Conservation (phyloP, 2,329 filamentous ascomycete species). For the Neobulgaria alba region DNA sequence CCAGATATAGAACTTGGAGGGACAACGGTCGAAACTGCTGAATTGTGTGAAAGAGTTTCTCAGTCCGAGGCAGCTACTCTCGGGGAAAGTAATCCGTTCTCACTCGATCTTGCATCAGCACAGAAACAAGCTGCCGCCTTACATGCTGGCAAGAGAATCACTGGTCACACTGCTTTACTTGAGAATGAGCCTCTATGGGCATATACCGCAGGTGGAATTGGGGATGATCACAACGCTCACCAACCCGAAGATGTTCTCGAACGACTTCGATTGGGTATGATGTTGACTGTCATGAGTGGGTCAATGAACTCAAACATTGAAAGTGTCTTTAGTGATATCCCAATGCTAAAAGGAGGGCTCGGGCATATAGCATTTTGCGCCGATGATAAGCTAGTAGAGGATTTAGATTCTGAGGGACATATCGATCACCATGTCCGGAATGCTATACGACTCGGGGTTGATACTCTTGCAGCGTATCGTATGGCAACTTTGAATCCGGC, state of each 20-base stretch:
- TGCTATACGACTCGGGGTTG: too few relatives aligned
- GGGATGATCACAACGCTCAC: conserved; percentile 20
- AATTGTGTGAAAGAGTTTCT: conserved; percentile 18
- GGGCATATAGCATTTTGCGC: conserved; percentile 18
- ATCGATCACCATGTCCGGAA: too few relatives aligned
- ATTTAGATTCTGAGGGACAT: too few relatives aligned
- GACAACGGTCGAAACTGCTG: conserved; percentile 11
- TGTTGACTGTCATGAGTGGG: conserved; percentile 21
- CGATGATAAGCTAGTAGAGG: conserved; percentile 19
- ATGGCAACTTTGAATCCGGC: too few relatives aligned
- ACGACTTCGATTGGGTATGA: conserved; percentile 18
- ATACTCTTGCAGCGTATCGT: too few relatives aligned
- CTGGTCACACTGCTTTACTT: conserved; percentile 19
- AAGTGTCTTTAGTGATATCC: conserved; percentile 15
- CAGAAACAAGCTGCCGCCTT: conserved; percentile 20
- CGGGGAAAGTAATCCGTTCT: conserved; percentile 21
- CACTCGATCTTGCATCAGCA: conserved; percentile 18
- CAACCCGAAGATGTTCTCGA: conserved; percentile 17
- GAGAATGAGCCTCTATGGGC: conserved; percentile 21
- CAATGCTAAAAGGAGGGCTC: conserved; percentile 13
- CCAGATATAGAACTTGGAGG: too few relatives aligned
- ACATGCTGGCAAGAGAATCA: conserved; percentile 19
- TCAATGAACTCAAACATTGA: conserved; percentile 22
- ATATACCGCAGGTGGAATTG: conserved; percentile 20
- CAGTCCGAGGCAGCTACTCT: conserved; percentile 16